These are phyloP conservation scores for Phytophthora boehmeriae DNA, from an alignment of 352 stramenopile species.

Conservation along the genomic window DNA sequence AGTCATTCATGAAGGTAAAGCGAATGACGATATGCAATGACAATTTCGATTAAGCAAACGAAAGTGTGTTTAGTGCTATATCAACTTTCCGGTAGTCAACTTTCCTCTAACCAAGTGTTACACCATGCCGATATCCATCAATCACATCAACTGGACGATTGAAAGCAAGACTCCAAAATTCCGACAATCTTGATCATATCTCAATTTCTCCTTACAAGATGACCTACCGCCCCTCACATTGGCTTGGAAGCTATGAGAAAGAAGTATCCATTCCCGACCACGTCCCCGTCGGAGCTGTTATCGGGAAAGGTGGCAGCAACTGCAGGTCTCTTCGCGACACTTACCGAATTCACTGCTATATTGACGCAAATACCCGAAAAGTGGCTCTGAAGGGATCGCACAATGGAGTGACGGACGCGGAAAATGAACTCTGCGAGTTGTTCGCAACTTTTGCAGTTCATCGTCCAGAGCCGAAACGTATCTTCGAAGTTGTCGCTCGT, in stretches of 20 bases:
- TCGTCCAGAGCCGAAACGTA: not conserved
- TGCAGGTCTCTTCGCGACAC: slow-evolving; percentile 10
- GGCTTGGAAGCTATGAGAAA: slow-evolving; percentile 1
- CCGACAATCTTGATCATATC: no score
- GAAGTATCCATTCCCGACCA: slow-evolving; percentile 14
- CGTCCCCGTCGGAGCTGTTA: slow-evolving; percentile 16
- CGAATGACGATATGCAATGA: no score
- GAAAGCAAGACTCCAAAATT: no score
- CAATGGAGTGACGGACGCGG: not conserved
- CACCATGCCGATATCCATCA: no score
- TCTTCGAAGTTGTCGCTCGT: slow-evolving; percentile 5
- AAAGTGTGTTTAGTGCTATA: no score
- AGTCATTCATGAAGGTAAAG: no score
- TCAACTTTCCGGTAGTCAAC: no score
- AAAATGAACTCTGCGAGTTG: slow-evolving; percentile 7
- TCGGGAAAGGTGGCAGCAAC: slow-evolving; percentile 17
- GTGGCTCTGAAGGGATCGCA: slow-evolving; percentile 5
- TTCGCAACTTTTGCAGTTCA: slow-evolving; percentile 2
- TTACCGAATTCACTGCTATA: slow-evolving; percentile 7
- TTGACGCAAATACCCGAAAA: slow-evolving; percentile 11
- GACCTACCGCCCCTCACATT: no score
- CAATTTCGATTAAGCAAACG: no score
- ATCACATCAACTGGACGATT: no score
- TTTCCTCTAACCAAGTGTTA: no score
- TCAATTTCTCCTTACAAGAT: not conserved